Evolutionary conservation across 192 early-diverging fungal species (phyloP), one percentile per base, ranked within the genome.

Genomic region (Linnemannia exigua): DNA sequence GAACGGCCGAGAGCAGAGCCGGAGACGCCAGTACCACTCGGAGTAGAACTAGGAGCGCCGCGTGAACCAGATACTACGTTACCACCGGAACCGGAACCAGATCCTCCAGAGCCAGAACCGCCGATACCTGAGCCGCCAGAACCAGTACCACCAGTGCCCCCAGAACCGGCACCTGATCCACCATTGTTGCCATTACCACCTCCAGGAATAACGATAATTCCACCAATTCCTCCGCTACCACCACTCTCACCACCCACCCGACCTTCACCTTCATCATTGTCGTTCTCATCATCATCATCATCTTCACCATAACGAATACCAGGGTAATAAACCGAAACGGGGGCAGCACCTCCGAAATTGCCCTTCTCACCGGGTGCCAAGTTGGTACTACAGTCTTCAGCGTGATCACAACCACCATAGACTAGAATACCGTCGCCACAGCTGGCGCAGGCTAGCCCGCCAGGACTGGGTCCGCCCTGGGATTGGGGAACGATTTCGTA

Each of bases 351-450:
- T 1, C 52, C 50, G 3, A 58, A 25, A 14, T 44, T 33, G 3
- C 78, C 77, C 17, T 46, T 14, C 12, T 79, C 77, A 5, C 84
- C 79, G 9, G 61, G 79, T 6, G 48, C 54, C 33, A 86, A 58
- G 70, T 79, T 86, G 2, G 84, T 80, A 63, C 78, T 86, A 44
- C 84, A 86, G 25, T 76, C 79, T 41, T 79, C 70, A 9, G 69
- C 48, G 2, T 52, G 68, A 44, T 86, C 84, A 47, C 84, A 86
- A 22, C 84, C 68, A 31, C 84, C 79, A 33, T 86, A 86, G 37
- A 86, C 75, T n/a, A 86, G 72, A 44, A 85, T 76, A 35, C 83
- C 74, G 20, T 79, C 67, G 11, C 83, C 83, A 38, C 83, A 85
- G 67, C 77, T 79, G 17, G 84, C 84, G 36, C 84, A 86, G 11